Conservation (phyloP, 2,329 filamentous ascomycete genomes). For the Corynespora cassiicola region DNA sequence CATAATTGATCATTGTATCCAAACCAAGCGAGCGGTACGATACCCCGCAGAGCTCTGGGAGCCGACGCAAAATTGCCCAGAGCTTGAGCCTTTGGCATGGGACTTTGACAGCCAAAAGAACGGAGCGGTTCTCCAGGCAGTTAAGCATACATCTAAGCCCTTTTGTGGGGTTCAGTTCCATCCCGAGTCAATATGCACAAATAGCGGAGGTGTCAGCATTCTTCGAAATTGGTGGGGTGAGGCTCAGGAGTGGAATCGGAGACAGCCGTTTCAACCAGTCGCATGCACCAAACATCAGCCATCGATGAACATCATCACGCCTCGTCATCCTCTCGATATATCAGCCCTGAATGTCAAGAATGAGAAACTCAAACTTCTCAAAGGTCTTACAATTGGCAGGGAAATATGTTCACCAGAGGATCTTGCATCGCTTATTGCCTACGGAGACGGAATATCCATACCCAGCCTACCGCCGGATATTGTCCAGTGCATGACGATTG, state of each 20-base stretch:
- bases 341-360: too few relatives aligned
- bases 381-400: too few relatives aligned
- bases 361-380: too few relatives aligned
- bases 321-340: constrained; percentile 25
- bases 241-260: constrained; percentile 61
- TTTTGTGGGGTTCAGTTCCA: constrained; percentile 92
- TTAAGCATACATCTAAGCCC: constrained; percentile 70
- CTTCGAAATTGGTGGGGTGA: constrained; percentile 78
- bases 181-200: constrained; percentile 87
- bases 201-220: constrained; percentile 67
- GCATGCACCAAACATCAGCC: constrained; percentile 14
- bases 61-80: constrained; percentile 40
- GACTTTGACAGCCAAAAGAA: constrained; percentile 54
- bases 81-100: constrained; percentile 56
- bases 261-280: constrained; percentile 20
- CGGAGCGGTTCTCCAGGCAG: constrained; percentile 75
- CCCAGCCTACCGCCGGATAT: constrained; percentile 31
- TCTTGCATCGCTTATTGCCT: constrained; percentile 33
- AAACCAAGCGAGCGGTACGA: constrained; percentile 30
- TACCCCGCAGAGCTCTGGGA: constrained; percentile 51
- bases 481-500: constrained; percentile 41
- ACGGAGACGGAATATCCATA: constrained; percentile 29
- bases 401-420: constrained; percentile 26
- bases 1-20: constrained; percentile 43
- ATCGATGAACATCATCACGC: constrained; percentile 25